A percentile compares a stretch with the other conserved stretches of the same genome.
phyloP scores from a whole-genome alignment of 257 asterid species.

The Osmanthus fragrans region DNA sequence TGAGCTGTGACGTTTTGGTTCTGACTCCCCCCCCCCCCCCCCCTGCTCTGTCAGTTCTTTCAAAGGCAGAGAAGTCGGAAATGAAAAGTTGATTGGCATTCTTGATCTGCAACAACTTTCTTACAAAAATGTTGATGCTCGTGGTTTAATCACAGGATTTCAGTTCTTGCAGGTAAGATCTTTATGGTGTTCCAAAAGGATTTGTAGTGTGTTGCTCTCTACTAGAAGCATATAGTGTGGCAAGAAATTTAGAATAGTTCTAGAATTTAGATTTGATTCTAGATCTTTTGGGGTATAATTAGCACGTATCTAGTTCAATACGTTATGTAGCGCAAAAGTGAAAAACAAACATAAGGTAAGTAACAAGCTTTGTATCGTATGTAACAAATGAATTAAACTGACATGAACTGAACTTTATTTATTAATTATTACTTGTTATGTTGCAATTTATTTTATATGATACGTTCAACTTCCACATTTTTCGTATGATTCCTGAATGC shows the following conservation, averaged over 20 bases:
- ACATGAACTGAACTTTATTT: neutral
- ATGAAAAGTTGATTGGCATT: slow-evolving; percentile 57
- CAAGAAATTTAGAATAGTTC: neutral
- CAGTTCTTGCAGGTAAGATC: slow-evolving; percentile 74
- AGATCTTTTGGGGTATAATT: neutral
- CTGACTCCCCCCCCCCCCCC: slow-evolving; percentile 1
- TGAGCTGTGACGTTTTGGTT: neutral
- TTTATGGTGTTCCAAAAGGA: neutral
- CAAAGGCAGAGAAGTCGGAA: slow-evolving; percentile 61
- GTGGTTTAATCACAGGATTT: slow-evolving; percentile 71
- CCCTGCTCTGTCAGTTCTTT: slow-evolving; percentile 48
- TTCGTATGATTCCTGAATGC: neutral
- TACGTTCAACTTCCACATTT: neutral
- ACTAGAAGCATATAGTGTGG: neutral
- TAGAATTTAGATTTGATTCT: neutral
- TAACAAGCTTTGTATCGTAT: neutral
- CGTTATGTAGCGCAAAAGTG: neutral
- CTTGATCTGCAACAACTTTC: slow-evolving; percentile 62
- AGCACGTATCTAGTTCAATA: neutral
- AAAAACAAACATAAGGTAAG: neutral
- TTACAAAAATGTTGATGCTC: slow-evolving; percentile 66
- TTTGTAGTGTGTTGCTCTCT: neutral
- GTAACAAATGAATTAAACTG: neutral
- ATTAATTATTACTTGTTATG: neutral
- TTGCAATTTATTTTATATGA: too few relatives aligned